Evolutionary conservation across 2,329 filamentous ascomycete genomes (phyloP), one percentile per base, ranked within the genome.

Genomic region (Fusarium sp.): DNA sequence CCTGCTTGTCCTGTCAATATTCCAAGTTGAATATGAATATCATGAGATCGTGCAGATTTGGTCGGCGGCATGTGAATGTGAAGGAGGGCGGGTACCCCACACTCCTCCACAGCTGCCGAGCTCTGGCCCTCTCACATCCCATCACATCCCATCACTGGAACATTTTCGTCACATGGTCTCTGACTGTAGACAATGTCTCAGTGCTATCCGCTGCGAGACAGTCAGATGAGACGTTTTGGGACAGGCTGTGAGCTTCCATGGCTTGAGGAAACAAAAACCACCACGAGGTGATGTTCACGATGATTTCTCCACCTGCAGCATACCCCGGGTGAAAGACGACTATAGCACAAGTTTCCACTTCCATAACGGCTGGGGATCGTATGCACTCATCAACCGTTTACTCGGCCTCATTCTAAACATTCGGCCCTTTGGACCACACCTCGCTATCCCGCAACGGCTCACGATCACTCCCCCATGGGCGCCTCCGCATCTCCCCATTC

Each of bases 401-500:
- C 68, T 74, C 76, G 74, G 76, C 70, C 58, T 68, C 71, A 72
- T 69, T 70, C 35, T 63, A 63, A 63, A 73, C 50, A 78, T 78
- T 76, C 75, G 75, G 76, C 73, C 76, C 76, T 76, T 78, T 79
- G 60, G 58, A 71, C 68, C 76, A 75, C 75, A 74, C 72, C 73
- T 69, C 65, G 69, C 70, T 65, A 73, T 73, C 25, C 67, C 76
- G 66, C 69, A 69, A 74, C 69, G 69, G 74, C 68, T 67, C 66
- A 50, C 56, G 25, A 52, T 68, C 72, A 68, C 66, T 47, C 63
- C 54, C 45, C 57, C 54, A 71, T 61, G 25, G 65, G 62, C 40
- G 50, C 25, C 25, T 71, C 72, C 71, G 70, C 45, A 58, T 58
- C 73, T 76, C 77, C 76, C 63, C 54, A 70, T 76, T 52, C 43